These are phyloP conservation scores for Mycena epipterygia DNA, from an alignment of 768 basidiomycete species.

Conservation along the genomic window DNA sequence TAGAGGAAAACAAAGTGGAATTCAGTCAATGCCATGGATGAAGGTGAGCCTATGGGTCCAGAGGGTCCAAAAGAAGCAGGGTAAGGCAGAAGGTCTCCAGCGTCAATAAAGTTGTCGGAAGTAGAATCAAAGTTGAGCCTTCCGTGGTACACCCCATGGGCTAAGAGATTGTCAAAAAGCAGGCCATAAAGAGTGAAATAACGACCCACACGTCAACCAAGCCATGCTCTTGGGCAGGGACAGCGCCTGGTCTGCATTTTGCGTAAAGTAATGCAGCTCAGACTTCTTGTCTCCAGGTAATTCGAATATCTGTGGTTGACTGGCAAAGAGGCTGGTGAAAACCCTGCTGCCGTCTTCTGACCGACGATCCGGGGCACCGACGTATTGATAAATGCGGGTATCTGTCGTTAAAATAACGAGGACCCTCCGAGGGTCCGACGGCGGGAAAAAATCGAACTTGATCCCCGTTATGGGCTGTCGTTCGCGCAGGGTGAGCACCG, in stretches of 20 bases:
- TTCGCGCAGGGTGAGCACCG: conserved; percentile 85
- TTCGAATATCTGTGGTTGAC: conserved; percentile 84
- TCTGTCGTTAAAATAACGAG: conserved; percentile 88
- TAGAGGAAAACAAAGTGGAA: conserved; percentile 94
- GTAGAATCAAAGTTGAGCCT: conserved; percentile 76
- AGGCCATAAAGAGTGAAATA: neutral
- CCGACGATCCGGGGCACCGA: conserved; percentile 74
- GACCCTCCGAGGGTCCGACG: conserved; percentile 69
- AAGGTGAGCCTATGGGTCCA: conserved; percentile 64
- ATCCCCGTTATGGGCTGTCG: conserved; percentile 88
- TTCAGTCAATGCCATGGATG: conserved; percentile 88
- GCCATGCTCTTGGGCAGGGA: conserved; percentile 83
- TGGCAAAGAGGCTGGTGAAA: conserved; percentile 79
- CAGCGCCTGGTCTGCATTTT: conserved; percentile 75
- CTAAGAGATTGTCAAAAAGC: conserved; percentile 51
- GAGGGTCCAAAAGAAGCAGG: conserved; percentile 57
- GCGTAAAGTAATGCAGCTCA: conserved; percentile 85
- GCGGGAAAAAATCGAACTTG: conserved; percentile 82
- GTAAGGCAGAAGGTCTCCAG: conserved; percentile 85
- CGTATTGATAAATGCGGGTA: conserved; percentile 92
- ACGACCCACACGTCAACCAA: conserved; percentile 87
- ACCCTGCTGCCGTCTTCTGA: conserved; percentile 82
- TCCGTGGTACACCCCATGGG: conserved; percentile 91
- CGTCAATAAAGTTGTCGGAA: conserved; percentile 82
- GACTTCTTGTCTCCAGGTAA: conserved; percentile 86